Evolutionary conservation across 805 yeast species (phyloP).

Genomic region (Ogataea thermomethanolica): DNA sequence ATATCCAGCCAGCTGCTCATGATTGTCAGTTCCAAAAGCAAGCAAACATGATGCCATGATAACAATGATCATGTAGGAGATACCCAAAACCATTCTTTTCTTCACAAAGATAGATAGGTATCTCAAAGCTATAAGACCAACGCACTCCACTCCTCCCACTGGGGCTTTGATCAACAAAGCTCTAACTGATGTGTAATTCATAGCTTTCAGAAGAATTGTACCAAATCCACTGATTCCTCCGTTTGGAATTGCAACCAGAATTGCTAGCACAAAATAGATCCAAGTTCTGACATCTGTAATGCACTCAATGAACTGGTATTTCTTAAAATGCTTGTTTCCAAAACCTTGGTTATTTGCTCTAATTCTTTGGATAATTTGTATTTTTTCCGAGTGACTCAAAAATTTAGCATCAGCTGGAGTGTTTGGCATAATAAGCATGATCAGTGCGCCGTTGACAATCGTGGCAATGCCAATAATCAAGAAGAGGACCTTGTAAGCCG

Average conservation of each 20-base stretch:
- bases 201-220: conserved; percentile 32
- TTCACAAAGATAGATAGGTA: conserved; percentile 24
- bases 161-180: conserved; percentile 22
- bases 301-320: conserved; percentile 20
- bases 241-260: conserved; percentile 27
- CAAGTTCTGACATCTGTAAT: conserved; percentile 36
- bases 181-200: conserved; percentile 26
- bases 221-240: conserved; percentile 45
- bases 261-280: conserved; percentile 39
- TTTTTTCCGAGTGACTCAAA: conserved; percentile 34
- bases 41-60: conserved; percentile 27
- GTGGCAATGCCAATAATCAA: conserved; percentile 54
- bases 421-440: conserved; percentile 44
- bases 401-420: conserved; percentile 47
- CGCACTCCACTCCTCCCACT: conserved; percentile 31
- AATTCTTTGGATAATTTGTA: conserved; percentile 33
- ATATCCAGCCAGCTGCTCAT: conserved; percentile 28
- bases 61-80: conserved; percentile 14
- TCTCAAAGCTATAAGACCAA: conserved; percentile 32
- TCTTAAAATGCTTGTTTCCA: conserved; percentile 22
- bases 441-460: conserved; percentile 32
- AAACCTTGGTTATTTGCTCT: conserved; percentile 24
- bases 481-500: conserved; percentile 49
- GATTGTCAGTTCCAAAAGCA: not conserved
- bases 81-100: conserved; percentile 24